Evolutionary conservation across 2,329 filamentous ascomycete genomes (phyloP), one percentile per base, ranked within the genome.

Genomic region (Paecilomyces variotii): DNA sequence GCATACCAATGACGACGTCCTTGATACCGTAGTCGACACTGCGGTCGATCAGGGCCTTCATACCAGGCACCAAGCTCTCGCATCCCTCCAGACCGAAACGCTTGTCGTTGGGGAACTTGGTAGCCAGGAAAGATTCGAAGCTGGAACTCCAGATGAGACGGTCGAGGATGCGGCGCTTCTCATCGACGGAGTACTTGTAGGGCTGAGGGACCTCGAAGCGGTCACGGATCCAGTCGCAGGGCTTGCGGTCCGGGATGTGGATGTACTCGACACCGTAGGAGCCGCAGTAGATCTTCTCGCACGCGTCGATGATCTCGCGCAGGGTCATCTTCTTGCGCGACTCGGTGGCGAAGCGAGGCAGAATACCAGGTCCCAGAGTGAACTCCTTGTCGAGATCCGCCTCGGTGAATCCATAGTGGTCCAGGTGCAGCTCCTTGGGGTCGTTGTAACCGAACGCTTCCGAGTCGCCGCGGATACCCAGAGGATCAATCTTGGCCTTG

Each of bases 51-150:
- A 99, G 81, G 57, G 94, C 94, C 83, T 99, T 99, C 94, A 99
- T 99, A 75, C 94, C 94, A 28, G 94, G 94, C 60, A 99, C 95
- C 65, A 99, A 84, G 59, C 91, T 93, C 78, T 99, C 94, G 72
- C 92, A 96, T 73, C 94, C 94, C 80, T 99, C 94, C 28, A 99
- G 85, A 79, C 94, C 94, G 77, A 99, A 99, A 72, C 94, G 90
- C 84, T 99, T 99, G 80, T 99, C 94, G 78, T 99, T 99, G 75
- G 94, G 94, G 78, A 97, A 97, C 78, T 99, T 99, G 60, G 91
- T 97, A 59, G 94, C 87, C 66, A 96, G 81, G 84, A 99, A 99
- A 61, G 86, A 80, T 80, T 99, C 94, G 75, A 99, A 99, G 78
- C 91, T 97, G 64, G 92, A 96, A 74, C 90, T 93, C 94, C 94